phyloP scores from a whole-genome alignment of 768 basidiomycete species.

The Melanogaster broomeanus region DNA sequence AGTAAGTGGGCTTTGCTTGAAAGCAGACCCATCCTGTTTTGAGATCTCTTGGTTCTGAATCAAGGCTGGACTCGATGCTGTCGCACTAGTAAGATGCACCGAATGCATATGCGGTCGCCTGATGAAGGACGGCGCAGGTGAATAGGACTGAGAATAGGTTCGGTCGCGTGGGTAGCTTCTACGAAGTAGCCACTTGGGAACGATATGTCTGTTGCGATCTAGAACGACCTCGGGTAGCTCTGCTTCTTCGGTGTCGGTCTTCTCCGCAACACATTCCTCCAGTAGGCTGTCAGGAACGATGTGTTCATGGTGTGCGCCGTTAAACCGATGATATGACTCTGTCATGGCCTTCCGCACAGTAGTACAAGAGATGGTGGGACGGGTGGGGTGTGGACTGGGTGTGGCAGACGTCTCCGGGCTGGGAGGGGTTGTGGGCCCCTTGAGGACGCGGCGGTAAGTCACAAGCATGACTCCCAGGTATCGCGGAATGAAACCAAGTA shows the following conservation, averaged over 20 bases:
- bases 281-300: conserved; percentile 5
- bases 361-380: conserved; percentile 25
- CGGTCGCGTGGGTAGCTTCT: conserved; percentile 46
- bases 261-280: conserved; percentile 38
- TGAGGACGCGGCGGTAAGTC: conserved; percentile 83
- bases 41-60: conserved; percentile 34
- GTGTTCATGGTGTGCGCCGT: conserved; percentile 1
- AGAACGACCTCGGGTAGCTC: conserved; percentile 95
- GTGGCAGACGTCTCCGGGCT: conserved; percentile 11
- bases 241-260: conserved; percentile 58
- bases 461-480: conserved; percentile 99
- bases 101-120: conserved; percentile 40
- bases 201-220: conserved; percentile 93
- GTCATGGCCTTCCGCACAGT: conserved; percentile 30
- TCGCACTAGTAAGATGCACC: conserved; percentile 49
- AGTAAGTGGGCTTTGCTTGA: conserved; percentile 44
- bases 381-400: conserved; percentile 16
- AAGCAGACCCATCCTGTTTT: conserved; percentile 4
- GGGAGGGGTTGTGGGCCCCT: conserved; percentile 31
- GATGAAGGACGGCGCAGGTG: conserved; percentile 28
- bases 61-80: conserved; percentile 74
- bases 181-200: conserved; percentile 88
- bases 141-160: conserved; percentile 47
- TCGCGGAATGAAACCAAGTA: conserved; percentile 94
- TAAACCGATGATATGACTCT: conserved; percentile 18